Evolutionary conservation across 2,329 filamentous ascomycete species (phyloP).

Genomic region (Neofusicoccum parvum): DNA sequence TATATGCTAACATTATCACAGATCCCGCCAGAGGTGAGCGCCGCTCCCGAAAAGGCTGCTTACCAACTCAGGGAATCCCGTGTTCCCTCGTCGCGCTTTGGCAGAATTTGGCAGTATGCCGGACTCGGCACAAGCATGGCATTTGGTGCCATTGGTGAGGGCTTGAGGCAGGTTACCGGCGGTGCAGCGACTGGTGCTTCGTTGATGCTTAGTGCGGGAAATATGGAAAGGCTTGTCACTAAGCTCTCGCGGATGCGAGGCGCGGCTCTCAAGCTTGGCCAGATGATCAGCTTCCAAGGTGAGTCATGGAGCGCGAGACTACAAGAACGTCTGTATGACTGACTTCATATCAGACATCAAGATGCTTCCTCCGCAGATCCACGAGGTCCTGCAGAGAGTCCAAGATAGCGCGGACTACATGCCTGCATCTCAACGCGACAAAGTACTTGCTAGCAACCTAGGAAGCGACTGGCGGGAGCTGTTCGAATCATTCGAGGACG

Average conservation of each 20-base stretch:
- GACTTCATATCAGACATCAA: conserved; percentile 69
- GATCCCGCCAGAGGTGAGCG: conserved; percentile 33
- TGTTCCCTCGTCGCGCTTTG: conserved; percentile 84
- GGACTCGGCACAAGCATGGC: conserved; percentile 94
- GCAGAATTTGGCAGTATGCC: conserved; percentile 91
- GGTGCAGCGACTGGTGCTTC: conserved; percentile 65
- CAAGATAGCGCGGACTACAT: conserved; percentile 98
- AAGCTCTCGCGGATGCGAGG: conserved; percentile 96
- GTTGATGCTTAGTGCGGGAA: conserved; percentile 81
- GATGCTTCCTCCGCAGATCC: conserved; percentile 84
- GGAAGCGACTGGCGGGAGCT: conserved; percentile 82
- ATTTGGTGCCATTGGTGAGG: conserved; percentile 84
- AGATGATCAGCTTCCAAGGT: conserved; percentile 96
- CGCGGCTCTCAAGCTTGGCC: conserved; percentile 92
- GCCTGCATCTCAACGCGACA: conserved; percentile 89
- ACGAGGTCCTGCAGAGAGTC: conserved; percentile 87
- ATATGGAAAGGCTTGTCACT: conserved; percentile 89
- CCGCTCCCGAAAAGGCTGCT: conserved; percentile 36
- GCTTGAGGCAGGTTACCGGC: conserved; percentile 77
- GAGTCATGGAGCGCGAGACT: conserved; percentile 18
- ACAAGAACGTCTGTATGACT: neutral
- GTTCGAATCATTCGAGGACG: conserved; percentile 83
- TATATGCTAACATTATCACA: conserved; percentile 51
- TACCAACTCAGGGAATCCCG: conserved; percentile 85
- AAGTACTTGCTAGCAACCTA: conserved; percentile 76